Percentiles rank a stretch among this genome's conserved stretches.
Conservation (phyloP, 2,329 filamentous ascomycete species). For the Scedosporium boydii region DNA sequence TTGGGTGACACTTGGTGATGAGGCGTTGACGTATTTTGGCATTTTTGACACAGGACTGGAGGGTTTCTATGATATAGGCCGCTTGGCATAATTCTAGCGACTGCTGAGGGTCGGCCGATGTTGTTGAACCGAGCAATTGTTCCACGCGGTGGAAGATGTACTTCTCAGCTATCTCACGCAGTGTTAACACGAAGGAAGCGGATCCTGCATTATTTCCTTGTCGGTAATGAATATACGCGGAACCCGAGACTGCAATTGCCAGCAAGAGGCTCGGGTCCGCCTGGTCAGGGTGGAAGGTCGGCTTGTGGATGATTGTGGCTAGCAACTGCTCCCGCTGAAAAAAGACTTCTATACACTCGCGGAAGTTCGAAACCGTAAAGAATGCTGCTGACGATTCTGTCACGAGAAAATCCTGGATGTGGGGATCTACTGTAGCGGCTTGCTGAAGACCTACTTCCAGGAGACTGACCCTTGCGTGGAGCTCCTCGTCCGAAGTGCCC, state of each 20-base stretch:
- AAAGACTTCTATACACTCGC: not conserved
- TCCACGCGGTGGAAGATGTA: not conserved
- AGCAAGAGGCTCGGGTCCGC: not conserved
- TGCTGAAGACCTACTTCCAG: not conserved
- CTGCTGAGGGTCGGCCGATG: not conserved
- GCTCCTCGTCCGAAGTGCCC: not conserved
- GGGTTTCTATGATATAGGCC: slow-evolving; percentile 15
- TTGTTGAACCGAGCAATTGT: not conserved
- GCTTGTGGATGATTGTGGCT: not conserved
- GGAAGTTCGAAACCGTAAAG: not conserved
- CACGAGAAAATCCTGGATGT: not conserved
- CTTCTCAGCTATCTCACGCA: not conserved
- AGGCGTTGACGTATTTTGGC: not conserved
- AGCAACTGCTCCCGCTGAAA: not conserved
- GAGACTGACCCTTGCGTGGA: not conserved
- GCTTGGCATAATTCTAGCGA: slow-evolving; percentile 2
- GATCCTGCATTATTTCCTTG: not conserved
- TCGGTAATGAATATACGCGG: not conserved
- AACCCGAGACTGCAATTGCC: not conserved
- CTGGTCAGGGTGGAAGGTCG: not conserved
- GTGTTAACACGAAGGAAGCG: not conserved
- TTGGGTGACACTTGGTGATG: not conserved
- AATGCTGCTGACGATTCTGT: not conserved
- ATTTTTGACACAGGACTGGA: not conserved
- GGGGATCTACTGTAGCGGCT: not conserved